A percentile compares a stretch with the other conserved stretches of the same genome.
phyloP scores from a whole-genome alignment of 169 alveolate genomes.

The Plasmodium vivax region DNA sequence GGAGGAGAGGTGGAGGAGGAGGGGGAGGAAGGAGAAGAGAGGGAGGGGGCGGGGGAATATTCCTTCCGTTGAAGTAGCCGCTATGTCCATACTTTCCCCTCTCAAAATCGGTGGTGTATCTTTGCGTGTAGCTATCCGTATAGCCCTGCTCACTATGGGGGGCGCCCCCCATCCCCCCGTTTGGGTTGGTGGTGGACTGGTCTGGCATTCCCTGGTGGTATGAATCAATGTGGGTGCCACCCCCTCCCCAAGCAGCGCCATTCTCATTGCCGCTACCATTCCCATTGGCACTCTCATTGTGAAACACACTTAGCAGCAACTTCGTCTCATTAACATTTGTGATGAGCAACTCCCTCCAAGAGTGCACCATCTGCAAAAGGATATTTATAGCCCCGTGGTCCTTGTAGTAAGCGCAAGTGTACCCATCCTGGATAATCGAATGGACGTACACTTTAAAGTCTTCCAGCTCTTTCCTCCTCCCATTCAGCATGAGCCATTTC shows the following conservation, averaged over 20 bases:
- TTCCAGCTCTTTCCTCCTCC: conserved; percentile 1
- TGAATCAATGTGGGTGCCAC: background rate
- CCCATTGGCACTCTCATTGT: background rate
- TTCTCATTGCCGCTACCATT: background rate
- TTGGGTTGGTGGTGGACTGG: background rate
- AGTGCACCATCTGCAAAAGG: conserved; percentile 55
- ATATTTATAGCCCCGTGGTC: conserved; percentile 45
- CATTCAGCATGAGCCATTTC: background rate
- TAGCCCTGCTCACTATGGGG: background rate
- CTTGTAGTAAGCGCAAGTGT: conserved; percentile 74
- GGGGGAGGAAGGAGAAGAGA: conserved; percentile 39
- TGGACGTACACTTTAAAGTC: conserved; percentile 39
- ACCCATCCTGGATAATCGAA: conserved; percentile 67
- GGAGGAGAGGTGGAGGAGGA: conserved; percentile 1
- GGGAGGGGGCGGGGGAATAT: conserved; percentile 17
- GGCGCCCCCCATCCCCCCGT: background rate
- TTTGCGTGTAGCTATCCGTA: background rate
- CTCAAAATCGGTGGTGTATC: background rate
- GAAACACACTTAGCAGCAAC: conserved; percentile 38
- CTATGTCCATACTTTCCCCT: background rate
- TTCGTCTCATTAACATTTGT: conserved; percentile 44
- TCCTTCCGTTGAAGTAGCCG: background rate
- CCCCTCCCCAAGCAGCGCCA: background rate
- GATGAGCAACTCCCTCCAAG: conserved; percentile 19
- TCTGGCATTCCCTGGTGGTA: background rate